Conservation (phyloP, 179 eudicot genomes). For the Carnegiea gigantea region DNA sequence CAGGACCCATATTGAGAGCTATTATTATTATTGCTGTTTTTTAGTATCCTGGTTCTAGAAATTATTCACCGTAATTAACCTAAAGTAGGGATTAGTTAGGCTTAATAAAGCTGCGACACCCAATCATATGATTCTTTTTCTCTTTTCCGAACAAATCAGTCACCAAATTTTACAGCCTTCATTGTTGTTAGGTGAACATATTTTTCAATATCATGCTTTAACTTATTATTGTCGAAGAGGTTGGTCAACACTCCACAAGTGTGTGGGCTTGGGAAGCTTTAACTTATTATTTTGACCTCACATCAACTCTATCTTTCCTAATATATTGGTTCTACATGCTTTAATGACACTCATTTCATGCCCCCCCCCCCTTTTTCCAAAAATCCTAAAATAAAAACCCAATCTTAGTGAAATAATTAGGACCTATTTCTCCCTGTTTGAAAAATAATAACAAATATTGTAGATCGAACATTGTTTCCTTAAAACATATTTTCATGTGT, state of each 20-base stretch:
- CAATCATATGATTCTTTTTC: slow-evolving; percentile 6
- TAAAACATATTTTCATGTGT: no score
- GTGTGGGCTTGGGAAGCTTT: no score
- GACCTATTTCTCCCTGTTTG: no score
- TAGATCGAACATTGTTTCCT: no score
- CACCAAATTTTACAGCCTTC: background rate
- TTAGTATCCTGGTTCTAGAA: background rate
- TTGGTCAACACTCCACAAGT: no score
- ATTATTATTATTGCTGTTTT: background rate
- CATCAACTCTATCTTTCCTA: background rate
- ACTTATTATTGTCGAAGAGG: background rate
- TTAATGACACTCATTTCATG: background rate
- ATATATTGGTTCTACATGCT: background rate
- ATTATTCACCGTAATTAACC: background rate
- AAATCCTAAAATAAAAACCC: background rate
- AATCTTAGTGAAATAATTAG: background rate
- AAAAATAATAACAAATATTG: no score
- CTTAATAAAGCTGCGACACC: slow-evolving; percentile 10
- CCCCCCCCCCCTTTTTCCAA: background rate
- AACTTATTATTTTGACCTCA: background rate
- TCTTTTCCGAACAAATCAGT: background rate
- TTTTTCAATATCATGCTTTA: slow-evolving; percentile 9
- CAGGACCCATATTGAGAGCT: no score
- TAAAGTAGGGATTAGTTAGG: slow-evolving; percentile 8
- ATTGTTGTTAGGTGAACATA: background rate